These are phyloP conservation scores for Aspergillus coremiiformis DNA, from an alignment of 495 filamentous ascomycete genomes.

Conservation along the genomic window DNA sequence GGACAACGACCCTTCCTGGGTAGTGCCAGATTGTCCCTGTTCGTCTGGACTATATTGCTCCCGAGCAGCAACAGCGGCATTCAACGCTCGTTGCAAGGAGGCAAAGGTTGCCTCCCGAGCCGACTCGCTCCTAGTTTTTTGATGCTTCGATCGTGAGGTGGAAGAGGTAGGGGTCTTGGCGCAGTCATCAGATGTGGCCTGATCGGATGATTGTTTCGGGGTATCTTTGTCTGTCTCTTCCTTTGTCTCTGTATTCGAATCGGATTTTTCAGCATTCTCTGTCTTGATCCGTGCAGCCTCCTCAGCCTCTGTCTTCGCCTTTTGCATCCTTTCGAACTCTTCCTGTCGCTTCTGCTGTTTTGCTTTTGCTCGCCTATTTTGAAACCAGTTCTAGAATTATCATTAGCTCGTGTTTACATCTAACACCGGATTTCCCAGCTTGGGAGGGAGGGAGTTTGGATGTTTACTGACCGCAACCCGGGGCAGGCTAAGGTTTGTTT, in stretches of 20 bases:
- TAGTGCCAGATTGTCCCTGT: neutral
- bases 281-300: slow-evolving; percentile 33
- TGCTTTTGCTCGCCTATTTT: slow-evolving; percentile 77
- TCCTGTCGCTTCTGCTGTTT: slow-evolving; percentile 70
- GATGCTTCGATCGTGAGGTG: slow-evolving; percentile 25
- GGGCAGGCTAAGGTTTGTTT: slow-evolving; percentile 64
- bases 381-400: slow-evolving; percentile 73
- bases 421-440: neutral
- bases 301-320: slow-evolving; percentile 44
- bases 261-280: slow-evolving; percentile 23
- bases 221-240: slow-evolving; percentile 27
- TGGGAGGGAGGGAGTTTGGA: too few relatives aligned
- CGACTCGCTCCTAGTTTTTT: slow-evolving; percentile 38
- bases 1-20: slow-evolving; percentile 23
- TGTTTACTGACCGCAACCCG: slow-evolving; percentile 62
- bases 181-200: slow-evolving; percentile 17
- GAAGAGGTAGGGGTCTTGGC: slow-evolving; percentile 19
- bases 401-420: slow-evolving; percentile 8
- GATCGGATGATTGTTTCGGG: slow-evolving; percentile 25
- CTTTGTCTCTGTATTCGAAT: slow-evolving; percentile 19
- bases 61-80: slow-evolving; percentile 37
- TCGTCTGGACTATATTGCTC: slow-evolving; percentile 26
- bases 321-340: slow-evolving; percentile 52
- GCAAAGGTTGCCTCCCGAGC: slow-evolving; percentile 40
- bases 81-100: slow-evolving; percentile 39